Evolutionary conservation across 1,284 basidiomycete species (phyloP), one percentile per base, ranked within the genome.

Genomic region (Rhodotorula sp.): DNA sequence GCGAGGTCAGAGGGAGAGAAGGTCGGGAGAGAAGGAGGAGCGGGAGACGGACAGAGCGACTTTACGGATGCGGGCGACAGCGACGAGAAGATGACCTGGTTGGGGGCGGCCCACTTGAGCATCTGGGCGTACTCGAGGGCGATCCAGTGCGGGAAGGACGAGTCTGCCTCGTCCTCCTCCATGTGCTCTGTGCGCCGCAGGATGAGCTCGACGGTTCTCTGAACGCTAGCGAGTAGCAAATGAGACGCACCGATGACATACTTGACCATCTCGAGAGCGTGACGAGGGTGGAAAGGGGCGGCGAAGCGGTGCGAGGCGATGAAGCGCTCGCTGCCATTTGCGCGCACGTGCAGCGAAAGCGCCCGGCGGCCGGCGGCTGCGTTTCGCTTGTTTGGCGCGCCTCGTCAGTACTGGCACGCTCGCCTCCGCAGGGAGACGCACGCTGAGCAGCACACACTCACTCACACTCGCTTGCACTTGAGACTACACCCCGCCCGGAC

Each of bases 131-230:
- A 78, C 68, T 79, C 77, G 56, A 78, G 72, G 8, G 75, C 78
- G 53, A 96, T 93, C 94, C 94, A 97, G 57, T 88, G 89, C 16
- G 94, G 94, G 27, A 86, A 80, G 10, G 83, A 79, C 75, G 86
- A 87, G 3, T 88, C 84, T 9, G 85, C 86, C 58, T 96, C 93
- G 80, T 96, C 93, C 69, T 93, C 90, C 80, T 97, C 94, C 93
- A 96, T 95, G 80, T 97, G 93, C 78, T 97, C 93, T 94, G 77
- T 49, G 34, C 4, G 34, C 13, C 13, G 27, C 46, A 21, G 34
- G 54, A 44, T 27, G 13, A 23, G 27, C 16, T 25, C 14, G 19
- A 3, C 44, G 13, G 46, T 8, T 9, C 5, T 16, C 5, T 3
- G 27, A 16, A 17, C 12, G 8, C 19, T 10, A 17, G 46, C 19